Evolutionary conservation across 331 rosid species (phyloP), one percentile per base, ranked within the genome.

Genomic region (Quercus tomentella): DNA sequence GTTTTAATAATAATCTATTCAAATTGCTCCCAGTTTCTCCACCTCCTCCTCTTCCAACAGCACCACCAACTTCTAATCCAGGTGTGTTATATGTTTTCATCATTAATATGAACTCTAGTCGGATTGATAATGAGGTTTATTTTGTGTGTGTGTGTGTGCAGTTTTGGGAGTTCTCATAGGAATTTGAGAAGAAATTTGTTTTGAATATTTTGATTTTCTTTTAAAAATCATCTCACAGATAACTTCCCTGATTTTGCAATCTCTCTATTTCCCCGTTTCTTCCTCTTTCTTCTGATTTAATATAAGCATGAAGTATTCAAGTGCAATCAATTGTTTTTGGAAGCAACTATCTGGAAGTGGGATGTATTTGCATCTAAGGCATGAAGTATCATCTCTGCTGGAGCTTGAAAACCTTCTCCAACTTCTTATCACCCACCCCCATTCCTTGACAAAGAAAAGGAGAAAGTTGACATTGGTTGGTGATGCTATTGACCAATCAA

Each of bases 1-100:
- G 97, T 89, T 92, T 83, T 77, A 0, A 0, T 1, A 84, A 89
- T 82, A 92, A 92, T 83, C 66, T 0, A 3, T 76, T 92, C 76
- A 83, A 11, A 0, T 0, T 0, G 1, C 86, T 45, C 15, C 76
- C 78, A 49, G 15, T 0, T 49, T 0, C 35, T 76, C 88, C 92
- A 22, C 16, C 89, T 63, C 23, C 79, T 28, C 86, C 92, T 56
- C 0, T 65, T 70, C 1, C 88, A 84, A 37, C 7, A 4, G 37
- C 77, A 1, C 49, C 87, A 6, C 0, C 77, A 58, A 1, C 83
- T 69, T 56, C 81, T 82, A 49, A 49, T 49, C 58, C 93, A 88
- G 93, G 93, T 91, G 80, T 20, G 26, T 83, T 57, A 67, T 60
- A 31, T 65, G 62, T 51, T 70, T 60, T 68, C 52, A 33, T 31